These are phyloP conservation scores for Fagopyrum esculentum DNA, from an alignment of 148 eudicot genomes.

Conservation along the genomic window DNA sequence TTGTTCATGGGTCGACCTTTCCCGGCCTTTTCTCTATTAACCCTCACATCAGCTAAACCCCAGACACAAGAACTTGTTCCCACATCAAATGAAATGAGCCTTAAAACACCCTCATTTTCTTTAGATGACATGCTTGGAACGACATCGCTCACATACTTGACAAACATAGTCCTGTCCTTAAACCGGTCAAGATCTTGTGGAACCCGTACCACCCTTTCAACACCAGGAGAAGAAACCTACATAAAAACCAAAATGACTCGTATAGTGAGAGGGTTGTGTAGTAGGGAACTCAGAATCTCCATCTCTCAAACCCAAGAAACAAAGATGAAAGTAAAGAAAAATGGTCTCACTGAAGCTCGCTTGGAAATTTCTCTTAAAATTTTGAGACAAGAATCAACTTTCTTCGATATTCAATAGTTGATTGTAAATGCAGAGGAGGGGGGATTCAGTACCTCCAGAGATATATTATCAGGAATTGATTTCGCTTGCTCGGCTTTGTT, in stretches of 20 bases:
- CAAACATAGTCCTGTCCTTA: constrained; percentile 68
- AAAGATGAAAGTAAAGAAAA: not conserved
- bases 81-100: constrained; percentile 51
- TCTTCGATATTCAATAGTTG: not conserved
- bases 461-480: constrained; percentile 48
- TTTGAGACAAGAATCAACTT: not conserved
- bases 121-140: constrained; percentile 24
- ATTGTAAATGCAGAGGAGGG: not conserved
- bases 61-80: constrained; percentile 54
- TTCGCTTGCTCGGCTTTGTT: constrained; percentile 70
- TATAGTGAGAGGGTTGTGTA: not conserved
- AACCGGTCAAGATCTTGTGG: constrained; percentile 83
- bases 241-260: constrained; percentile 4
- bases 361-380: not conserved
- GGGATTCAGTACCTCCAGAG: constrained; percentile 54
- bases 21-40: constrained; percentile 76
- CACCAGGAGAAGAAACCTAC: constrained; percentile 92
- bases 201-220: constrained; percentile 64
- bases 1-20: constrained; percentile 83
- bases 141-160: constrained; percentile 40
- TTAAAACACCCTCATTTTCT: constrained; percentile 60
- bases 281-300: not conserved
- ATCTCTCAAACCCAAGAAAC: not conserved
- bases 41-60: constrained; percentile 74
- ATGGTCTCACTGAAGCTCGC: not conserved